Base-by-base conservation (phyloP, 2,329 filamentous ascomycete species). In the Fusarium equiseti region DNA sequence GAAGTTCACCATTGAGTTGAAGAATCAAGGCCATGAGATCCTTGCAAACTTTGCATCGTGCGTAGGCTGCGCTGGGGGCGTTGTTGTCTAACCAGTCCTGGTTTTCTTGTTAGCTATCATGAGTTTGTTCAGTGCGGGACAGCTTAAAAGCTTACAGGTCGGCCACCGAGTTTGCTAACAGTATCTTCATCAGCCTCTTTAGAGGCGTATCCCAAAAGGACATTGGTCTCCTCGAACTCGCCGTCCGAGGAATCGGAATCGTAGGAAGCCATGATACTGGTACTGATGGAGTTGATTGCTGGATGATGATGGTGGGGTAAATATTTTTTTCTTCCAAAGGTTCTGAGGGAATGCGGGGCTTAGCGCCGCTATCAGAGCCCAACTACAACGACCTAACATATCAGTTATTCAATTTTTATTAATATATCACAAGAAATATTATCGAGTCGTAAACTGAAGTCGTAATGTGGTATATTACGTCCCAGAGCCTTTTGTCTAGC, bases 1-100 rank as follows among this genome's bases (percentile, higher is more conserved):
- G 95, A 6, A 98, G 86, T 78, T 98, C 94, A 75, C 90, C 95
- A 80, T 99, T 94, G 29, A 99, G 87, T 80, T 99, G 94, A 49
- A 99, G 87, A 5, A 99, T 88, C 13, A 98, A 86, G 3, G 89
- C 90, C 89, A 98, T 94, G 55, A 93, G 82, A 55, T 90, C 88
- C 72, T 94, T 92, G 88, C 96, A 99, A 71, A 92, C 87, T 81
- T 92, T 94, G 84, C 96, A 99, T 81, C 90, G 91, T 24, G 92
- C 94, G 12, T 97, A 86, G 1, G 90, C 84, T 26, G 92, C 92
- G 2, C 93, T 92, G 10, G 95, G 92, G 6, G 92, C 85, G 43
- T 86, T 88, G 56, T 86, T 83, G 73, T 95, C 91, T 40, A 97
- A 84, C 96, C 96, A 99, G 80, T 91, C 90, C 95, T 96, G 44